Evolutionary conservation across 2,329 filamentous ascomycete genomes (phyloP).

Genomic region (Pochonia chlamydosporia): DNA sequence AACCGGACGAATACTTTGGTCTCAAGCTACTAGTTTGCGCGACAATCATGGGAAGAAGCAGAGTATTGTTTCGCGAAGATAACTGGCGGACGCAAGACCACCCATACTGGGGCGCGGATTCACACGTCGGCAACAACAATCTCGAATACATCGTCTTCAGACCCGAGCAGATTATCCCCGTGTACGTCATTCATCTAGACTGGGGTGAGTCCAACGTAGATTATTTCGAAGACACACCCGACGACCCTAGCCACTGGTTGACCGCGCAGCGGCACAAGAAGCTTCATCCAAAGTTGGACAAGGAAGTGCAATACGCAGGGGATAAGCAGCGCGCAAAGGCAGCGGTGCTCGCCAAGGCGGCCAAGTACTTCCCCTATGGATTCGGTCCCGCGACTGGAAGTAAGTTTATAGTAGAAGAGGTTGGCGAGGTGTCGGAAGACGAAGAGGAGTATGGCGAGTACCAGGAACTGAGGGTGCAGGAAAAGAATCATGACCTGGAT

Average conservation of each 20-base stretch:
- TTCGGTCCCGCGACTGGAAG: constrained; percentile 36
- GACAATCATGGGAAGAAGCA: constrained; percentile 36
- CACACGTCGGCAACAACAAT: constrained; percentile 29
- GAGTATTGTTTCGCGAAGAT: constrained; percentile 20
- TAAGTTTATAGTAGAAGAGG: constrained; percentile 38
- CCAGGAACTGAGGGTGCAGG: constrained; percentile 19
- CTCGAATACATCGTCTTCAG: constrained; percentile 39
- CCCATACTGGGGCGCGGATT: constrained; percentile 17
- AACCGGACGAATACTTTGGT: constrained; percentile 25
- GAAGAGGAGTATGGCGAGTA: constrained; percentile 38
- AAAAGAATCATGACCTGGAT: not conserved
- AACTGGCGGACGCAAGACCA: constrained; percentile 16
- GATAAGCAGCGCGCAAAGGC: constrained; percentile 30
- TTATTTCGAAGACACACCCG: constrained; percentile 4
- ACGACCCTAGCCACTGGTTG: not conserved
- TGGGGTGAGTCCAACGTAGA: constrained; percentile 18
- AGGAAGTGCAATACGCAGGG: constrained; percentile 16
- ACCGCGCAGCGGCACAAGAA: constrained; percentile 1
- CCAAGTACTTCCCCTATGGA: constrained; percentile 42
- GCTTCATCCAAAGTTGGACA: not conserved
- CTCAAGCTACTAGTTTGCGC: constrained; percentile 39
- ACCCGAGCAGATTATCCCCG: constrained; percentile 35
- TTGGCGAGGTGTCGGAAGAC: constrained; percentile 35
- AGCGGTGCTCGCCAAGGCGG: constrained; percentile 26
- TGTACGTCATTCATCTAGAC: constrained; percentile 41